Evolutionary conservation across 768 basidiomycete genomes (phyloP).

Genomic region (Lentinula aciculospora): DNA sequence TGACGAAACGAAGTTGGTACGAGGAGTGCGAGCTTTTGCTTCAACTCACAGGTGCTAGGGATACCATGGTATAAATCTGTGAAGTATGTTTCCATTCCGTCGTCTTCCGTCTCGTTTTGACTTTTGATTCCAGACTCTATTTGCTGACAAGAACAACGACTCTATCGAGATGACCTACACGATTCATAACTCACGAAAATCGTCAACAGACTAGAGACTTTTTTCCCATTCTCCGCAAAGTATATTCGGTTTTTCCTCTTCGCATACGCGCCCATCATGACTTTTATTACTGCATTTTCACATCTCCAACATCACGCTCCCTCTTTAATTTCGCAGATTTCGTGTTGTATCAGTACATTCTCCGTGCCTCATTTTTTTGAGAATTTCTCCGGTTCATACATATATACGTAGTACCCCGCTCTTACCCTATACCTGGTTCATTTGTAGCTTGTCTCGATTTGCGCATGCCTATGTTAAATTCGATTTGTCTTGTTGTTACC

Average conservation of each 20-base stretch:
- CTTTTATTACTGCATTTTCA: neutral
- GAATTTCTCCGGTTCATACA: no score
- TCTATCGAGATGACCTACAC: neutral
- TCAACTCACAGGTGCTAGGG: neutral
- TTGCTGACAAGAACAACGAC: no score
- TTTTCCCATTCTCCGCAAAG: neutral
- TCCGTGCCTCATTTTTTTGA: neutral
- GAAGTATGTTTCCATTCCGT: neutral
- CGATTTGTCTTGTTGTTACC: neutral
- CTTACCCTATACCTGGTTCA: no score
- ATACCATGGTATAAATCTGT: neutral
- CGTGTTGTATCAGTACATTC: neutral
- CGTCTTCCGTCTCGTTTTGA: no score
- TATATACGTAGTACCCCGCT: no score
- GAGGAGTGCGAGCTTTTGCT: conserved; percentile 1
- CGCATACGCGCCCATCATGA: neutral
- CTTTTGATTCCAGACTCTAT: no score
- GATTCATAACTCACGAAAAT: neutral
- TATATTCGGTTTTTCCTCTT: no score
- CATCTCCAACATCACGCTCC: neutral
- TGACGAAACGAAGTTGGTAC: conserved; percentile 2
- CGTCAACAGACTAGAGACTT: neutral
- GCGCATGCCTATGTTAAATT: neutral
- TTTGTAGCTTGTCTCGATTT: neutral
- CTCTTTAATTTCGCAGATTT: neutral